Base-by-base conservation (phyloP, 2,329 filamentous ascomycete genomes). In the Pochonia chlamydosporia region DNA sequence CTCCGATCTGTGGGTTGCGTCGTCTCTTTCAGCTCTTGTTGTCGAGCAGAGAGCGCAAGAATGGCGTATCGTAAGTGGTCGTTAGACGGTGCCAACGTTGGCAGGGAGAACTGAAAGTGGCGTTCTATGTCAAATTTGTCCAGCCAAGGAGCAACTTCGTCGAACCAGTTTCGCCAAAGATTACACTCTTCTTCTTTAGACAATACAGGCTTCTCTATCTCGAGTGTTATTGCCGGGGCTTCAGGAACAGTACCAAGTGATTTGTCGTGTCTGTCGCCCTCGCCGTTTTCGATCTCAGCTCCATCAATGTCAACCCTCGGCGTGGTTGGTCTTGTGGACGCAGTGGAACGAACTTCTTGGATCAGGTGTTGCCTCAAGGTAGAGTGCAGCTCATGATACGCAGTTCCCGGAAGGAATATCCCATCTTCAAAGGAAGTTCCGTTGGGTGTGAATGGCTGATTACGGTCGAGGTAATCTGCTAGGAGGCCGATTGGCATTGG, bases 71-170 rank as follows among this genome's bases (percentile, higher is more conserved):
- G 63, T 0, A 79, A 60, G 42, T 75, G 69, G 1, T 65, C 62
- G 3, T 71, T 64, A 5, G 64, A 58, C 24, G 68, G 66, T 1
- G 72, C 69, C 56, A 78, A 67, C 16, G 68, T 66, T 0, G 75
- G 72, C 4, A 78, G 62, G 5, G 69, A 68, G 6, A 71, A 67
- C 18, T 70, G 69, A 51, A 78, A 78, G 24, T 74, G 68, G 1
- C 68, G 63, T 41, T 72, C 62, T 25, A 66, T 64, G 52, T 78
- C 75, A 44, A 79, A 77, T 61, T 75, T 78, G 48, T 79, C 75
- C 1, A 78, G 67, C 73, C 67, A 70, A 0, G 66, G 67, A 2
- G 68, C 65, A 35, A 71, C 61, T 26, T 71, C 67, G 21, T 67
- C 61, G 43, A 71, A 63, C 60, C 67, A 71, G 43, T 69, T 70